A percentile compares a stretch with the other conserved stretches of the same genome.
These are phyloP conservation scores for Zostera marina DNA, from an alignment of 116 monocot genomes.

Conservation along the genomic window DNA sequence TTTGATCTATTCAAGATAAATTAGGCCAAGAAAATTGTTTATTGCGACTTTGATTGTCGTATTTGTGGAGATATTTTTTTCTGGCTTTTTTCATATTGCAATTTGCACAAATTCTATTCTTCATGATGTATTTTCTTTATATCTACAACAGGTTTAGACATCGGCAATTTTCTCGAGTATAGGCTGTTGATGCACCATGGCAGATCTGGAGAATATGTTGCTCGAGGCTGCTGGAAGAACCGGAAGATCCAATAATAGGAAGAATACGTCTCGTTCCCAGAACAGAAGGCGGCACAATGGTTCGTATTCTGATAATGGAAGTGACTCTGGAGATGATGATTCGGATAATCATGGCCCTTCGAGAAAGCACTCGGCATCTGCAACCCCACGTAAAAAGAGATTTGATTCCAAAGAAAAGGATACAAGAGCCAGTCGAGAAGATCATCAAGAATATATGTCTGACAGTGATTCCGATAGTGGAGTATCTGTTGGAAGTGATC, in stretches of 20 bases:
- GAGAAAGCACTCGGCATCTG: constrained; percentile 38
- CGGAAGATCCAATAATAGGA: constrained; percentile 21
- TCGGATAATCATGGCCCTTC: constrained; percentile 18
- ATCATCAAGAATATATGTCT: constrained; percentile 9
- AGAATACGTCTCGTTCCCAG: constrained; percentile 24
- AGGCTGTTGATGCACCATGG: constrained; percentile 18
- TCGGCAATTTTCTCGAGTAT: not conserved
- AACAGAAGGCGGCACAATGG: constrained; percentile 25
- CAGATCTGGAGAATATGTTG: constrained; percentile 63
- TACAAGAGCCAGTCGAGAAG: constrained; percentile 15
- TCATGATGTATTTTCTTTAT: not conserved
- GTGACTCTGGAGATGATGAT: constrained; percentile 54
- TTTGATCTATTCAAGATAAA: too few relatives aligned
- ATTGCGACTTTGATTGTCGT: too few relatives aligned
- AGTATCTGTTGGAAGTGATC: constrained; percentile 41
- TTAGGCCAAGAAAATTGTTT: too few relatives aligned
- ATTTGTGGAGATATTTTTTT: not conserved
- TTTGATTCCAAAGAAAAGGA: constrained; percentile 49
- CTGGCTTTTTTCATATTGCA: not conserved
- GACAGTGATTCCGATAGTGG: constrained; percentile 37
- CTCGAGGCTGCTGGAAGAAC: constrained; percentile 85
- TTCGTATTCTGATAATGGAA: constrained; percentile 51
- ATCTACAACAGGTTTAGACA: not conserved
- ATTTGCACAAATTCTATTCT: not conserved
- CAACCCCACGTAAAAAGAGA: constrained; percentile 66